Percentiles rank a stretch among this genome's conserved stretches.
Evolutionary conservation across 352 stramenopile genomes (phyloP).

Genomic region (Peronospora belbahrii): DNA sequence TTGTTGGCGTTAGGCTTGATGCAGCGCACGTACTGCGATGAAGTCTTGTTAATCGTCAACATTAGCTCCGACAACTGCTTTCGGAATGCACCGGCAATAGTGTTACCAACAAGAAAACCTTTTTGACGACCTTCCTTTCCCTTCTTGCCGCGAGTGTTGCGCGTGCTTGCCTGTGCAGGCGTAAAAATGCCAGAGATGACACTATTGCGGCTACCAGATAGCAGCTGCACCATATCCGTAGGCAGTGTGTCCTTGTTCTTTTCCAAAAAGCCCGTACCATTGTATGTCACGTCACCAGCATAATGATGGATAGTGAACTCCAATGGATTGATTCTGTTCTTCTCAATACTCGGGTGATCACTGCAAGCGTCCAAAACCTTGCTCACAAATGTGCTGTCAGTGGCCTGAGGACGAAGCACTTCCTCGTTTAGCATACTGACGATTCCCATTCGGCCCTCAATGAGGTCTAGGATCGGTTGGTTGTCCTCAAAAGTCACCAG

Average conservation of each 20-base stretch:
- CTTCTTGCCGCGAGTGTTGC: conserved; percentile 37
- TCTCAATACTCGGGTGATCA: conserved; percentile 77
- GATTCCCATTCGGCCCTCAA: conserved; percentile 86
- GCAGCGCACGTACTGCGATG: conserved; percentile 82
- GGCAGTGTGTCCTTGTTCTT: conserved; percentile 86
- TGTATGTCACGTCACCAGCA: conserved; percentile 77
- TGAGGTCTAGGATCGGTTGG: conserved; percentile 85
- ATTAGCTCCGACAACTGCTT: conserved; percentile 82
- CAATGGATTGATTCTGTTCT: conserved; percentile 79
- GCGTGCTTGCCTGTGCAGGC: conserved; percentile 23
- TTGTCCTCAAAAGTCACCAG: conserved; percentile 89
- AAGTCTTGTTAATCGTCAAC: conserved; percentile 85
- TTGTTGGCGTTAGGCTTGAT: conserved; percentile 90
- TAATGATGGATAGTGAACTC: conserved; percentile 80
- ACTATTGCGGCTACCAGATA: conserved; percentile 48
- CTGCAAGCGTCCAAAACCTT: conserved; percentile 75
- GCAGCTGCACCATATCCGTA: conserved; percentile 68
- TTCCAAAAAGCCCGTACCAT: conserved; percentile 60
- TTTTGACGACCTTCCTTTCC: conserved; percentile 49
- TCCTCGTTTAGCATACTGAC: conserved; percentile 93
- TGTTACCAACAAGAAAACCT: conserved; percentile 77
- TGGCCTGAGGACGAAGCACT: conserved; percentile 83
- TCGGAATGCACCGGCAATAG: conserved; percentile 77
- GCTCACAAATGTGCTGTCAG: conserved; percentile 74
- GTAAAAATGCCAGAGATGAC: conserved; percentile 72